Conservation (phyloP, 2,329 filamentous ascomycete species). For the Blastomyces percursus region DNA sequence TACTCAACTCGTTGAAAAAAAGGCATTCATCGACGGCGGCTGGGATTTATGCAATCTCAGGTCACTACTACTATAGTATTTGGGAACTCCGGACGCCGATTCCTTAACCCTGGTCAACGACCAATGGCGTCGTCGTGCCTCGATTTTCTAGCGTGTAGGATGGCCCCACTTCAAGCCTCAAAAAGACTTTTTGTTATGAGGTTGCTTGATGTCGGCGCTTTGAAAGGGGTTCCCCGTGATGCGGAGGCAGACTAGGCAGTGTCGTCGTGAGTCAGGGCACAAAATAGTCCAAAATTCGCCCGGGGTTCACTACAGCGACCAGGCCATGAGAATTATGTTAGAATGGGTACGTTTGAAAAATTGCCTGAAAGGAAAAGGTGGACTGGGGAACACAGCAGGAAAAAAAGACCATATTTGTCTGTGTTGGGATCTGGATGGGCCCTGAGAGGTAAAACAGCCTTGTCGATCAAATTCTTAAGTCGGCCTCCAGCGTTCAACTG, state of each 20-base stretch:
- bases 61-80: too few relatives aligned
- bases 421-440: not conserved
- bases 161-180: not conserved
- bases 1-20: too few relatives aligned
- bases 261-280: not conserved
- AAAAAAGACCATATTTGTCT: not conserved
- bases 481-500: not conserved
- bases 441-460: not conserved
- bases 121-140: not conserved
- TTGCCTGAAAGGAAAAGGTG: not conserved
- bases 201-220: not conserved
- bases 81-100: not conserved
- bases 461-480: constrained; percentile 1
- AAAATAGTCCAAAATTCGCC: not conserved
- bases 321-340: too few relatives aligned
- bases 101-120: not conserved
- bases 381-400: too few relatives aligned
- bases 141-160: not conserved
- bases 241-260: not conserved
- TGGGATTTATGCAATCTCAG: too few relatives aligned
- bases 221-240: not conserved
- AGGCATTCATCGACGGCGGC: too few relatives aligned
- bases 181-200: not conserved
- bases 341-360: not conserved
- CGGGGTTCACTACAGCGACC: not conserved